Conservation (phyloP, 2,329 filamentous ascomycete genomes). For the Xylaria polymorpha region DNA sequence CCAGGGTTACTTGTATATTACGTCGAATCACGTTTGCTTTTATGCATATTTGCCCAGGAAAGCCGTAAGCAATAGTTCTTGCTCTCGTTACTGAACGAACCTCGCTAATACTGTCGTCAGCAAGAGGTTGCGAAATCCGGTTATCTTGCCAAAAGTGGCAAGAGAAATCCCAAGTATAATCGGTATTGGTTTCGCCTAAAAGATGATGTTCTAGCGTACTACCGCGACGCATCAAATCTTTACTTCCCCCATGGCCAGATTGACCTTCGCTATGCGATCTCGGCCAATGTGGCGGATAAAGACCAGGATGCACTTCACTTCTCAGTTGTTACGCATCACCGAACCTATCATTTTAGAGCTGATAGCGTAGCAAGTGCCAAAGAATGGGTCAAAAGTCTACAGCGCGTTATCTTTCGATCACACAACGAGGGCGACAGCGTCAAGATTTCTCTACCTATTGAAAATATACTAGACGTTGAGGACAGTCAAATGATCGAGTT, state of each 20-base stretch:
- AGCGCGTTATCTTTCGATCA: constrained; percentile 93
- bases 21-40: constrained; percentile 91
- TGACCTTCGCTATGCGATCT: constrained; percentile 90
- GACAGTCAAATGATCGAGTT: constrained; percentile 91
- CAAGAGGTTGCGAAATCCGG: constrained; percentile 85
- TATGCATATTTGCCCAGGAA: constrained; percentile 98
- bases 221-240: constrained; percentile 81
- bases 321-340: constrained; percentile 81
- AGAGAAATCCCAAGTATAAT: constrained; percentile 86
- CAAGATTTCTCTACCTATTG: constrained; percentile 90
- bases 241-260: constrained; percentile 95
- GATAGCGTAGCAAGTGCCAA: constrained; percentile 89
- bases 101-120: constrained; percentile 53
- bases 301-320: constrained; percentile 83
- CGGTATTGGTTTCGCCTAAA: constrained; percentile 95
- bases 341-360: constrained; percentile 87
- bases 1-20: constrained; percentile 97
- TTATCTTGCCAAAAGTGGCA: constrained; percentile 87
- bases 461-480: constrained; percentile 91
- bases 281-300: constrained; percentile 80
- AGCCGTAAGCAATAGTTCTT: constrained; percentile 65
- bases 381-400: constrained; percentile 95
- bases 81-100: neutral
- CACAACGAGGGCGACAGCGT: constrained; percentile 98
- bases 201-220: constrained; percentile 92